Evolutionary conservation across 345 rosid genomes (phyloP).

Genomic region (Rubroshorea leprosula): DNA sequence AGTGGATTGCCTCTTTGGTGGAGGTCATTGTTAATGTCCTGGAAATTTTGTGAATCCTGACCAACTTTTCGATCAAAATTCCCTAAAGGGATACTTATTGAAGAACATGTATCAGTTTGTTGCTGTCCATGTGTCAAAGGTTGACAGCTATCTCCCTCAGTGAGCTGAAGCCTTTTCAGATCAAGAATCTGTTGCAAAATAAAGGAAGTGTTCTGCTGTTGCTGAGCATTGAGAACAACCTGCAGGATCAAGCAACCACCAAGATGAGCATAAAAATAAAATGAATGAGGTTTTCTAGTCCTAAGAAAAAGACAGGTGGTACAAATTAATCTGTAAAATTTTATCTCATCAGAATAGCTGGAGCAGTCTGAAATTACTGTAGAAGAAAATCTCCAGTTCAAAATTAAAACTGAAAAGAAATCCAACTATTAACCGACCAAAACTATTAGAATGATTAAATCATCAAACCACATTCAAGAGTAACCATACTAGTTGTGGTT

Average conservation of each 20-base stretch:
- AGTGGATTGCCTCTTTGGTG: conserved; percentile 23
- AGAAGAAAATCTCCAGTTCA: neutral
- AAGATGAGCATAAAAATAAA: conserved; percentile 2
- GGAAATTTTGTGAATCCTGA: conserved; percentile 21
- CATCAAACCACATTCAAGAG: no score
- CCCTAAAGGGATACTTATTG: conserved; percentile 9
- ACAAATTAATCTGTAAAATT: neutral
- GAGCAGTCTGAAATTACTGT: no score
- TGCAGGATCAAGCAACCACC: conserved; percentile 23
- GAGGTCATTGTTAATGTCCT: conserved; percentile 22
- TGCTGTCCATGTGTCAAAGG: conserved; percentile 18
- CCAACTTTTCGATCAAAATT: conserved; percentile 21
- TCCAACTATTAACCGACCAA: neutral
- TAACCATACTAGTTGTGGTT: no score
- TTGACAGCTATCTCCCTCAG: conserved; percentile 21
- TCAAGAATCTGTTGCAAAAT: conserved; percentile 72
- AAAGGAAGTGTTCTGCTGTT: conserved; percentile 30
- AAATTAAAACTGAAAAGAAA: neutral
- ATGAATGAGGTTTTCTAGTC: neutral
- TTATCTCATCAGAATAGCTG: no score
- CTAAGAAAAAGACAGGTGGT: conserved; percentile 7
- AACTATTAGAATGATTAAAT: no score
- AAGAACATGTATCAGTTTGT: conserved; percentile 21
- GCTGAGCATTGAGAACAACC: conserved; percentile 19
- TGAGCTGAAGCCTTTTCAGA: conserved; percentile 52